Evolutionary conservation across 306 rosid species (phyloP).

Genomic region (Senna tora): DNA sequence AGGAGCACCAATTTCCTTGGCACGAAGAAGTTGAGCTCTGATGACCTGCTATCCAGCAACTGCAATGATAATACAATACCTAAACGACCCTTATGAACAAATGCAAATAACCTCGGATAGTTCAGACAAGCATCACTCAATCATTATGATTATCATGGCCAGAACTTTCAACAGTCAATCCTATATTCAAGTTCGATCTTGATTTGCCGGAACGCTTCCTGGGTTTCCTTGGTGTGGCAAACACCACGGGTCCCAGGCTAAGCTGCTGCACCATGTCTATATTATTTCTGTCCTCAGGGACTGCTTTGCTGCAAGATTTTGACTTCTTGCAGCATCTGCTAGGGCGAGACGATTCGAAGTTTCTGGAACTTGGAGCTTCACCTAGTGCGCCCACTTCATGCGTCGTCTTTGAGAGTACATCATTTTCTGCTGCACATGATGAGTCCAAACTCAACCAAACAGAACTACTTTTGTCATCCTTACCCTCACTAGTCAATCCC

Average conservation of each 20-base stretch:
- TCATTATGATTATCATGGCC: slow-evolving; percentile 37
- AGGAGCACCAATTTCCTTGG: slow-evolving; percentile 18
- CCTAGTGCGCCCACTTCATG: slow-evolving; percentile 31
- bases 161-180: slow-evolving; percentile 52
- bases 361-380: slow-evolving; percentile 40
- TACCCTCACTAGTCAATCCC: slow-evolving; percentile 49
- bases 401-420: slow-evolving; percentile 27
- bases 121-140: slow-evolving; percentile 36
- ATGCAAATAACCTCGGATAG: slow-evolving; percentile 24
- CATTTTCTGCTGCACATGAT: slow-evolving; percentile 50
- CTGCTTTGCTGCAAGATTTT: slow-evolving; percentile 40
- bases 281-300: slow-evolving; percentile 33
- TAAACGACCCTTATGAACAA: slow-evolving; percentile 10
- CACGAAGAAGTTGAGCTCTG: slow-evolving; percentile 23
- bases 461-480: slow-evolving; percentile 52
- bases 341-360: slow-evolving; percentile 35
- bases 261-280: slow-evolving; percentile 50
- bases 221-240: slow-evolving; percentile 45
- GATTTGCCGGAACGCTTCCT: slow-evolving; percentile 56
- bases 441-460: slow-evolving; percentile 81
- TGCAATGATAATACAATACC: slow-evolving; percentile 29
- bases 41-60: slow-evolving; percentile 30
- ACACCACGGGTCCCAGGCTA: slow-evolving; percentile 43
- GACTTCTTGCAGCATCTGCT: slow-evolving; percentile 46
- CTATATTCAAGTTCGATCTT: slow-evolving; percentile 46